These are phyloP conservation scores for Rhizophora mangle DNA, from an alignment of 345 rosid species.

Conservation along the genomic window DNA sequence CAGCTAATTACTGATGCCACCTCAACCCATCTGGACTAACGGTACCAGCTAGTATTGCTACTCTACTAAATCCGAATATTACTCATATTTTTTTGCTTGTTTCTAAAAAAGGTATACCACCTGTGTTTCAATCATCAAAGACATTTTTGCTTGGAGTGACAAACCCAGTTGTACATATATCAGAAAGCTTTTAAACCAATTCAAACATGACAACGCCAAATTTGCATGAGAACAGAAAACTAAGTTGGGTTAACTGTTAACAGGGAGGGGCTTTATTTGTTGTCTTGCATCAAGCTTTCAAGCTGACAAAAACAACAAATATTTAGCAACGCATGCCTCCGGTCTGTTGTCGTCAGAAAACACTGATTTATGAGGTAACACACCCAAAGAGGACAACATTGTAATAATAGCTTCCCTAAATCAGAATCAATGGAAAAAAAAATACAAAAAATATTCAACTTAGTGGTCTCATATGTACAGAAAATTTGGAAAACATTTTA, in stretches of 20 bases:
- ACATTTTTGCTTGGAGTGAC: background rate
- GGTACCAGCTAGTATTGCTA: background rate
- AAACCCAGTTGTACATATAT: background rate
- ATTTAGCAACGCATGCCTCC: background rate
- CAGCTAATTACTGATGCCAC: too few species aligned
- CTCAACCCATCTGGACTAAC: too few species aligned
- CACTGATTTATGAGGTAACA: too few species aligned
- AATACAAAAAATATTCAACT: too few species aligned
- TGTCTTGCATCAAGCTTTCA: background rate
- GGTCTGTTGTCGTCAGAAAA: too few species aligned
- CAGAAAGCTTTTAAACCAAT: background rate
- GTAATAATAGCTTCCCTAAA: too few species aligned
- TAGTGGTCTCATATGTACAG: too few species aligned
- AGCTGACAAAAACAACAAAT: background rate
- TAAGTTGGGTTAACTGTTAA: background rate
- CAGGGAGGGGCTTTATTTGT: too few species aligned
- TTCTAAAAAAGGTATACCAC: background rate
- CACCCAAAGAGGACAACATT: too few species aligned
- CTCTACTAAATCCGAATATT: background rate
- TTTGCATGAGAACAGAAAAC: background rate
- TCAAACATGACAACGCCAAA: background rate
- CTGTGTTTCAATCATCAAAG: background rate
- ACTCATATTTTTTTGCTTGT: background rate
- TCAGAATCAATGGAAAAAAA: too few species aligned
- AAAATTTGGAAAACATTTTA: too few species aligned